Evolutionary conservation across 805 yeast genomes (phyloP).

Genomic region (Hemisphaericaspora nanyangensis): DNA sequence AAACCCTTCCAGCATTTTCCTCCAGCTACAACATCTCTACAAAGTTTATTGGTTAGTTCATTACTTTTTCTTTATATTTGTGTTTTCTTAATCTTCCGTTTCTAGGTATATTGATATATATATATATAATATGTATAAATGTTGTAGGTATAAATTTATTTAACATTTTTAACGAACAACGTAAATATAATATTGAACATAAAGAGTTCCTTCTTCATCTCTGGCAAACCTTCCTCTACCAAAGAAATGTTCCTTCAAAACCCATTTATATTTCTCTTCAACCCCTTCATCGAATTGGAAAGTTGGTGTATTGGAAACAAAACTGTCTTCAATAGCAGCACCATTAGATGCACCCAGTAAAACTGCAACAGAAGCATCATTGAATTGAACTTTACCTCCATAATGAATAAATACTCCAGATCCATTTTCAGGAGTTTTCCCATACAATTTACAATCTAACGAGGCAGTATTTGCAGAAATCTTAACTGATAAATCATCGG

Average conservation of each 20-base stretch:
- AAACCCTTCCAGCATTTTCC: too few species aligned
- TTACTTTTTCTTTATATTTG: too few species aligned
- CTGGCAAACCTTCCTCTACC: constrained; percentile 61
- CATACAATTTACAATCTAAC: constrained; percentile 50
- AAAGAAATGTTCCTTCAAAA: constrained; percentile 41
- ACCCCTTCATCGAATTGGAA: constrained; percentile 40
- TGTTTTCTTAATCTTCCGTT: too few species aligned
- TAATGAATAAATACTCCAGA: constrained; percentile 41
- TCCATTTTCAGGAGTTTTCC: constrained; percentile 43
- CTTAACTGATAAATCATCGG: constrained; percentile 44
- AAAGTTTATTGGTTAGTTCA: too few species aligned
- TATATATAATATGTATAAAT: too few species aligned
- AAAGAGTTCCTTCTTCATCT: constrained; percentile 39
- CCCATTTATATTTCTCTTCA: constrained; percentile 49
- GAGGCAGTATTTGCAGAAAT: constrained; percentile 20
- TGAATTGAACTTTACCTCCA: constrained; percentile 45
- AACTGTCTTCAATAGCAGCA: constrained; percentile 42
- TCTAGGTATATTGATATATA: too few species aligned
- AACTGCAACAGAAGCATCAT: constrained; percentile 33
- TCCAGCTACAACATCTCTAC: too few species aligned
- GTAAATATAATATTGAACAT: constrained; percentile 55
- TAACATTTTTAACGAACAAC: constrained; percentile 22
- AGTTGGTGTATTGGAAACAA: constrained; percentile 46
- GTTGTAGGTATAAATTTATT: too few species aligned
- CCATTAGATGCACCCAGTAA: constrained; percentile 24